Percentiles rank a stretch among this genome's conserved stretches.
These are phyloP conservation scores for Cubamyces sp. DNA, from an alignment of 768 basidiomycete species.

Conservation along the genomic window DNA sequence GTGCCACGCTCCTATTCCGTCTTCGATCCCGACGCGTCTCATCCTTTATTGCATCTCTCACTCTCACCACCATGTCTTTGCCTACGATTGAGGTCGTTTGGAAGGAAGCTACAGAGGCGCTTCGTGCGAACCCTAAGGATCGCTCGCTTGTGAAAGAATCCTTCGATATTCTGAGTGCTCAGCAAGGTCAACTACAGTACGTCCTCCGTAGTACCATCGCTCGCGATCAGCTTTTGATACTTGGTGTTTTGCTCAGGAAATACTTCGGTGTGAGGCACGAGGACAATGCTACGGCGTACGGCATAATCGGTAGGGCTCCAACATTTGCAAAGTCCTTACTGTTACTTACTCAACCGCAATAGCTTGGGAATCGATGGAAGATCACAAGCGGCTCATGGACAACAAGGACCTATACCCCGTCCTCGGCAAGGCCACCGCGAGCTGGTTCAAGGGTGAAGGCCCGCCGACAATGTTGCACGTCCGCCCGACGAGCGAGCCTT, in stretches of 20 bases:
- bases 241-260: slow-evolving; percentile 6
- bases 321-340: not conserved
- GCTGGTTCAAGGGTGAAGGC: not conserved
- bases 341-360: too few species aligned
- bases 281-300: slow-evolving; percentile 23
- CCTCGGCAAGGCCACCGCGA: not conserved
- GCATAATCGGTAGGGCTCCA: slow-evolving; percentile 17
- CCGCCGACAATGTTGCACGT: slow-evolving; percentile 9
- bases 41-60: too few species aligned
- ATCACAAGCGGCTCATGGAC: slow-evolving; percentile 20
- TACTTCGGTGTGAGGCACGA: slow-evolving; percentile 25
- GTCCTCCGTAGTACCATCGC: not conserved
- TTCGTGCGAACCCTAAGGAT: slow-evolving; percentile 21
- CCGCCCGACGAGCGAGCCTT: slow-evolving; percentile 13
- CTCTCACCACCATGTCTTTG: slow-evolving; percentile 10
- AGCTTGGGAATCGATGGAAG: slow-evolving; percentile 26
- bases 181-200: slow-evolving; percentile 15
- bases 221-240: not conserved
- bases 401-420: slow-evolving; percentile 19
- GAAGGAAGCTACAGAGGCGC: slow-evolving; percentile 23
- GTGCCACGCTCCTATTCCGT: too few species aligned
- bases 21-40: too few species aligned
- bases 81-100: slow-evolving; percentile 26
- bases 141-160: slow-evolving; percentile 14
- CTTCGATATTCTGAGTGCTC: slow-evolving; percentile 23